Evolutionary conservation across 495 filamentous ascomycete species (phyloP).

Genomic region (Trichoderma asperelloides): DNA sequence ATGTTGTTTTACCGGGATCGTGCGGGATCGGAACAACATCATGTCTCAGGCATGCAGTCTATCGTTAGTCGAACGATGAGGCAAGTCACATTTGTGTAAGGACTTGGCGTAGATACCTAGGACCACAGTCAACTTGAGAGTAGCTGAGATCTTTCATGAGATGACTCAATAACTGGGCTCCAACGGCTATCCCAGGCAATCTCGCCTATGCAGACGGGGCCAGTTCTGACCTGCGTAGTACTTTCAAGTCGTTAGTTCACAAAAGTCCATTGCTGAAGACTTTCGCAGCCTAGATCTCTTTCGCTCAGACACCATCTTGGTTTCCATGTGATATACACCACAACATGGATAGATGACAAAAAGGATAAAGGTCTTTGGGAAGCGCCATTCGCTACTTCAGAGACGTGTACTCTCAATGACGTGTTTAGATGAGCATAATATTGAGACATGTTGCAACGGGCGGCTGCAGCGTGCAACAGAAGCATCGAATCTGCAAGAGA

Average conservation of each 20-base stretch:
- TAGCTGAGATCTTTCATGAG: not conserved
- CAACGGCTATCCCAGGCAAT: not conserved
- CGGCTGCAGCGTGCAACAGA: not conserved
- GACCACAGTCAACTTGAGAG: not conserved
- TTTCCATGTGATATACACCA: not conserved
- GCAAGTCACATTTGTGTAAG: not conserved
- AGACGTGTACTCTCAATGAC: not conserved
- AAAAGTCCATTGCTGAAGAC: not conserved
- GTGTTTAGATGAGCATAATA: not conserved
- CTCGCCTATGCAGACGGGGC: not conserved
- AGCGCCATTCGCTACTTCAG: not conserved
- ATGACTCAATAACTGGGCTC: not conserved
- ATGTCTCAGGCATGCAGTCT: not conserved
- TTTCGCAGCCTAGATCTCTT: not conserved
- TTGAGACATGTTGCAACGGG: slow-evolving; percentile 7
- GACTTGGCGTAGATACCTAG: not conserved
- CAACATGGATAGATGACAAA: not conserved
- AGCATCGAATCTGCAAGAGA: not conserved
- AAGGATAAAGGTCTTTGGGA: not conserved
- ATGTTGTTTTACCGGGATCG: not conserved
- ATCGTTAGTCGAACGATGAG: not conserved
- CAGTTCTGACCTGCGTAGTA: not conserved
- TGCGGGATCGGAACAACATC: not conserved
- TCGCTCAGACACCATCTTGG: not conserved
- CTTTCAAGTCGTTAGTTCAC: not conserved